Evolutionary conservation across 495 filamentous ascomycete species (phyloP), one percentile per base, ranked within the genome.

Genomic region (Hyaloscypha bicolor): DNA sequence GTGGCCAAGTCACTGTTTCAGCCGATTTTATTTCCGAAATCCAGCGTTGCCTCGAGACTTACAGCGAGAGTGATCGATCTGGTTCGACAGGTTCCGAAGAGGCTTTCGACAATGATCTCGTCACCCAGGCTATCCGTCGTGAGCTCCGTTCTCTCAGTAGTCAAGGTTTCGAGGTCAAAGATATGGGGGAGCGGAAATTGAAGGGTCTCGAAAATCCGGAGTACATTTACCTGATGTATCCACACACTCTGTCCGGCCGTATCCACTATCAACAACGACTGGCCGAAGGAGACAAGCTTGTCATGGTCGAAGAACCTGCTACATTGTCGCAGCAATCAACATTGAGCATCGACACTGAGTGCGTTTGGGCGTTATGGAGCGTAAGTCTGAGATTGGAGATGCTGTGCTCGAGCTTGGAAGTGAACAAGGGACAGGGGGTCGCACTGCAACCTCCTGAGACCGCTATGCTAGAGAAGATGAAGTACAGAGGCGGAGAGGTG

Each of bases 121-220:
- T 88, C 53, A 88, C 84, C 25, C 82, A 87, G 64, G 82, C 90
- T 35, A 97, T 99, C 68, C 90, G 92, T 66, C 89, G 88, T 51
- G 95, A 99, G 77, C 85, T 99, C 22, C 88, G 93, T 37, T 90
- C 91, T 16, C 83, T 99, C 29, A 93, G 88, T 68, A 93, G 89
- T 68, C 93, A 96, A 80, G 96, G 96, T 21, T 99, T 98, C 73
- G 92, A 96, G 75, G 93, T 97, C 73, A 97, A 97, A 76, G 93
- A 96, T 69, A 91, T 98, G 72, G 95, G 95, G 25, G 91, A 97
- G 73, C 87, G 88, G 52, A 97, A 95, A 72, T 81, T 99, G 39
- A 99, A 99, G 76, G 95, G 95, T 3, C 86, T 99, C 9, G 95
- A 99, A 75, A 99, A 99, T 76, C 95, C 96, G 5, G 95, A 99